These are phyloP conservation scores for Megacollybia marginata DNA, from an alignment of 768 basidiomycete genomes.

Conservation along the genomic window DNA sequence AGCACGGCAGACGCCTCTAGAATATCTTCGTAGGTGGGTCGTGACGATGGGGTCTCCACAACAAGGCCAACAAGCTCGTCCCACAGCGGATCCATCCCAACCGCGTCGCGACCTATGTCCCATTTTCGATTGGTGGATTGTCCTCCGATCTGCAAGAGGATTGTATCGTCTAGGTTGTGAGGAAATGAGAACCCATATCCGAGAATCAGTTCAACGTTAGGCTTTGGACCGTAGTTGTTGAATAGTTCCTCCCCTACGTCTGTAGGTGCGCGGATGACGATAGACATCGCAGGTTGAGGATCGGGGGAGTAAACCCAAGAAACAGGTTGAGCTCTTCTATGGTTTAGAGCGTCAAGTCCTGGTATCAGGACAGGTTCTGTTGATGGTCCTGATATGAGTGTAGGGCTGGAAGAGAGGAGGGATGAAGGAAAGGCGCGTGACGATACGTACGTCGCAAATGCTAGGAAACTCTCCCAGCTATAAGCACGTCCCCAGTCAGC, in stretches of 20 bases:
- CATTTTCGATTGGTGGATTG: constrained; percentile 31
- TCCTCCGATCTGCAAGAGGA: constrained; percentile 71
- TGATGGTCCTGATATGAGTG: constrained; percentile 39
- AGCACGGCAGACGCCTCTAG: constrained; percentile 62
- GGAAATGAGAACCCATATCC: constrained; percentile 86
- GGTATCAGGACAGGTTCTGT: constrained; percentile 80
- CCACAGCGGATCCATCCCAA: constrained; percentile 56
- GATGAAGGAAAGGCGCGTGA: constrained; percentile 90
- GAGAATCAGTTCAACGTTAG: constrained; percentile 83
- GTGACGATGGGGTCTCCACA: constrained; percentile 17
- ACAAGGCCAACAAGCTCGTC: constrained; percentile 32
- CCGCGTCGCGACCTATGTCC: constrained; percentile 54
- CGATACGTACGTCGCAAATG: constrained; percentile 24
- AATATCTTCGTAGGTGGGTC: constrained; percentile 47
- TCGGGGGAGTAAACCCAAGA: constrained; percentile 58
- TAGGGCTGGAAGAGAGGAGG: constrained; percentile 50
- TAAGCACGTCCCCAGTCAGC: not conserved
- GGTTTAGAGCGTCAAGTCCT: constrained; percentile 82
- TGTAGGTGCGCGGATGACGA: constrained; percentile 46
- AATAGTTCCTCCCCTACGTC: constrained; percentile 51
- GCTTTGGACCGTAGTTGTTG: constrained; percentile 91
- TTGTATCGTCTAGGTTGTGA: constrained; percentile 80
- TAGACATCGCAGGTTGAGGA: constrained; percentile 40
- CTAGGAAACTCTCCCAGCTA: not conserved
- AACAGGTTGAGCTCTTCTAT: constrained; percentile 70